These are phyloP conservation scores for Sporothrix luriei DNA, from an alignment of 2,329 filamentous ascomycete species.

Conservation along the genomic window DNA sequence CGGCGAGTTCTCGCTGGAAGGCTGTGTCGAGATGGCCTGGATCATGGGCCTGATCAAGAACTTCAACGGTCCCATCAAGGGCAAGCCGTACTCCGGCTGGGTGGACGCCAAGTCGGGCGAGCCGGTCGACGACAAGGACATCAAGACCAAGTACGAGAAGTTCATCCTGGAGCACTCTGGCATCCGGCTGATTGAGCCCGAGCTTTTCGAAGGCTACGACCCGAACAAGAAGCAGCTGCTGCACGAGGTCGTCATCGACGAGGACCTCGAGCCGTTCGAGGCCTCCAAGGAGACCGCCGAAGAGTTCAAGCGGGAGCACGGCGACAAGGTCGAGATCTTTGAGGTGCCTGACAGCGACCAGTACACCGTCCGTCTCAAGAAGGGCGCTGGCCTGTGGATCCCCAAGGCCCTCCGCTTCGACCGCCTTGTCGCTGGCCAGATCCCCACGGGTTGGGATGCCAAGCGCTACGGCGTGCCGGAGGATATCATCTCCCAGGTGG, in stretches of 20 bases:
- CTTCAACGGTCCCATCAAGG: slow-evolving; percentile 94
- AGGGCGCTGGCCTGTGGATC: slow-evolving; percentile 91
- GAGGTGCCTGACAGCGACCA: slow-evolving; percentile 92
- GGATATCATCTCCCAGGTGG: slow-evolving; percentile 96
- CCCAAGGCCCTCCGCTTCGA: slow-evolving; percentile 97
- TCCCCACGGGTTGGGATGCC: slow-evolving; percentile 95
- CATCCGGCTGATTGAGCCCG: slow-evolving; percentile 96
- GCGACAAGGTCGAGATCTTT: slow-evolving; percentile 96
- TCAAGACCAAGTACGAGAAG: slow-evolving; percentile 98
- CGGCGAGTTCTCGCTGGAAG: slow-evolving; percentile 94
- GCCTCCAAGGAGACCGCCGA: slow-evolving; percentile 95
- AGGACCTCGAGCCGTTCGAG: slow-evolving; percentile 96
- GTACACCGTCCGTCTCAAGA: slow-evolving; percentile 91
- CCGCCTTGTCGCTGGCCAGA: slow-evolving; percentile 93
- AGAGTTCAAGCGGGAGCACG: slow-evolving; percentile 96
- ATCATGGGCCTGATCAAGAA: slow-evolving; percentile 99
- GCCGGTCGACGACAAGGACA: slow-evolving; percentile 95
- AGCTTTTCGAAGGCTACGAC: slow-evolving; percentile 95
- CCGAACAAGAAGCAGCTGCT: slow-evolving; percentile 98
- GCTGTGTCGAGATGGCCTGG: slow-evolving; percentile 99
- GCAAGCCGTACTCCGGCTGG: slow-evolving; percentile 95
- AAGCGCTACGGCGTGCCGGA: slow-evolving; percentile 95
- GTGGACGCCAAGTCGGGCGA: slow-evolving; percentile 93
- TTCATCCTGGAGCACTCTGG: slow-evolving; percentile 93
- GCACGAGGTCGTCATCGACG: slow-evolving; percentile 95